phyloP scores from a whole-genome alignment of 2,329 filamentous ascomycete species.

The Apiospora kogelbergensis region DNA sequence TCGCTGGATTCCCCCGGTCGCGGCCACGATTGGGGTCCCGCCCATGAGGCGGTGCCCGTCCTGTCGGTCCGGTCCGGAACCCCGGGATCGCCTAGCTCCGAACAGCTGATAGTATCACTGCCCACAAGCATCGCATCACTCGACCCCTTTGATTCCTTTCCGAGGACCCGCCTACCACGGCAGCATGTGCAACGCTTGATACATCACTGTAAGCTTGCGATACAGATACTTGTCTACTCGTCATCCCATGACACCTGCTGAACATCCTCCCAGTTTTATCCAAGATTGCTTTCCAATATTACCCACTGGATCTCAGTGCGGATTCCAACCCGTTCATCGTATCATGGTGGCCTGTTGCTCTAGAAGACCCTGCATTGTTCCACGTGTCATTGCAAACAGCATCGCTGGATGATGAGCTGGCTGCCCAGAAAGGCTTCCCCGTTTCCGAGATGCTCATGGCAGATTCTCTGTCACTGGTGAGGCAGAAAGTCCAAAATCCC shows the following conservation, averaged over 20 bases:
- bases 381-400: slow-evolving; percentile 61
- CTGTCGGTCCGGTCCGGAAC: slow-evolving; percentile 5
- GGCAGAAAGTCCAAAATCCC: slow-evolving; percentile 47
- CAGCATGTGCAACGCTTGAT: slow-evolving; percentile 55
- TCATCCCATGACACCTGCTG: neutral
- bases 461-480: slow-evolving; percentile 53
- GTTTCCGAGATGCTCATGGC: slow-evolving; percentile 56
- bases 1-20: neutral
- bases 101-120: slow-evolving; percentile 10
- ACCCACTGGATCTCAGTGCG: slow-evolving; percentile 53
- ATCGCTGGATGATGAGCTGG: slow-evolving; percentile 53
- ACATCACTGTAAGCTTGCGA: slow-evolving; percentile 46
- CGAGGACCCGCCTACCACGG: slow-evolving; percentile 50
- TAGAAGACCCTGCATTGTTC: slow-evolving; percentile 56
- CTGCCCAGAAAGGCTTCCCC: slow-evolving; percentile 51
- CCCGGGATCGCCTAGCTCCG: slow-evolving; percentile 10
- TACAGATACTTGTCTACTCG: too few species aligned
- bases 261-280: slow-evolving; percentile 44
- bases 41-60: neutral
- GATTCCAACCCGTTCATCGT: slow-evolving; percentile 57
- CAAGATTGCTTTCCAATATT: slow-evolving; percentile 61
- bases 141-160: slow-evolving; percentile 59
- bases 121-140: slow-evolving; percentile 26
- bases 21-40: neutral
- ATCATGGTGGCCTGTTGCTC: slow-evolving; percentile 60